These are phyloP conservation scores for Penicillium sp. DNA, from an alignment of 2,329 filamentous ascomycete species.

Conservation along the genomic window DNA sequence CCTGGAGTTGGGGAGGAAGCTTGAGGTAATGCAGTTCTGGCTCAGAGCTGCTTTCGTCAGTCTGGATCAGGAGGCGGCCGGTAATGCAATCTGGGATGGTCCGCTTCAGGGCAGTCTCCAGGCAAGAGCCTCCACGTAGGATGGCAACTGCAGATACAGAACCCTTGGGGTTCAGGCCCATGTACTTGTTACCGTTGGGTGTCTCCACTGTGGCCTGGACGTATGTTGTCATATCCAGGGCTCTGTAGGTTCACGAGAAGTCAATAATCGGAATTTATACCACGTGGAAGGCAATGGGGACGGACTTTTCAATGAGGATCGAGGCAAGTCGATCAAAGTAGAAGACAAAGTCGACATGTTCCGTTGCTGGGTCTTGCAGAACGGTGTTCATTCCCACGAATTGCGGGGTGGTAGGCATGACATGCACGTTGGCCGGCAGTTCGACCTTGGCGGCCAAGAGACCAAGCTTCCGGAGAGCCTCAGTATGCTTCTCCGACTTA, in stretches of 20 bases:
- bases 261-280: slow-evolving; percentile 9
- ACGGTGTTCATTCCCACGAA: slow-evolving; percentile 88
- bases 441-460: slow-evolving; percentile 72
- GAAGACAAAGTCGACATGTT: slow-evolving; percentile 91
- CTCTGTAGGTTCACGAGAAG: slow-evolving; percentile 54
- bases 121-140: slow-evolving; percentile 83
- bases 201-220: slow-evolving; percentile 69
- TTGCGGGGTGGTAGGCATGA: slow-evolving; percentile 79
- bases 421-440: slow-evolving; percentile 74
- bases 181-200: slow-evolving; percentile 71
- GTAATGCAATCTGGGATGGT: slow-evolving; percentile 93
- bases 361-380: slow-evolving; percentile 78
- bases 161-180: slow-evolving; percentile 72
- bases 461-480: slow-evolving; percentile 77
- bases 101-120: slow-evolving; percentile 85
- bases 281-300: not conserved
- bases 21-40: slow-evolving; percentile 91
- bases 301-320: slow-evolving; percentile 76
- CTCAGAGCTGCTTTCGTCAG: slow-evolving; percentile 81
- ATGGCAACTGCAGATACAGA: slow-evolving; percentile 86
- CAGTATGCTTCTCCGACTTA: slow-evolving; percentile 83
- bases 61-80: slow-evolving; percentile 89
- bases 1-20: slow-evolving; percentile 73
- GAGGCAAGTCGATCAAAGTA: slow-evolving; percentile 91
- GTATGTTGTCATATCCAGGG: slow-evolving; percentile 78